Conservation (phyloP, 2,329 filamentous ascomycete species). For the Tothia fuscella region DNA sequence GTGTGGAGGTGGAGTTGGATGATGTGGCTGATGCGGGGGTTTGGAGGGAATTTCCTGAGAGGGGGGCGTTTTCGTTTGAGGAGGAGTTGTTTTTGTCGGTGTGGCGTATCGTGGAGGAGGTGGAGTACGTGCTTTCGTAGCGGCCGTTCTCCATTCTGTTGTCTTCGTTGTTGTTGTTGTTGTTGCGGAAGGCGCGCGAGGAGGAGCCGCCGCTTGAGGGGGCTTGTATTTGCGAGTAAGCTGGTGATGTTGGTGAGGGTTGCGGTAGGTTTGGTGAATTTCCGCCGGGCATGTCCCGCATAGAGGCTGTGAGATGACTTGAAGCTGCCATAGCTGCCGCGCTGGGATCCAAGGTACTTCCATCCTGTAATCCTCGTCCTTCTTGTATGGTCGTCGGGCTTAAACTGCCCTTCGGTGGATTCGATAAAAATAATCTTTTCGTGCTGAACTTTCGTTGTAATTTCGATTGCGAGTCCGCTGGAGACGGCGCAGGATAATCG, state of each 20-base stretch:
- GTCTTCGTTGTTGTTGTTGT: constrained; percentile 8
- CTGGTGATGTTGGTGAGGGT: constrained; percentile 38
- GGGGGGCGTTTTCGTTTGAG: constrained; percentile 1
- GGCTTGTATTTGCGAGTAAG: constrained; percentile 23
- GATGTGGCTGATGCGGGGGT: constrained; percentile 7
- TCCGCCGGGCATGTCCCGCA: constrained; percentile 19
- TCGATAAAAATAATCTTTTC: constrained; percentile 39
- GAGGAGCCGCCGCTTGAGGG: constrained; percentile 12
- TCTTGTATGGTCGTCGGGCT: constrained; percentile 36
- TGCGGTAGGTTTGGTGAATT: constrained; percentile 22
- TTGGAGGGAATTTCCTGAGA: constrained; percentile 1
- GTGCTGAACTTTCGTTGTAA: constrained; percentile 41
- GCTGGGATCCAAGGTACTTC: constrained; percentile 35
- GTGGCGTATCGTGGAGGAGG: constrained; percentile 14
- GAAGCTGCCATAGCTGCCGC: constrained; percentile 39
- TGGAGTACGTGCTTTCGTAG: constrained; percentile 9
- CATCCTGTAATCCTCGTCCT: constrained; percentile 29
- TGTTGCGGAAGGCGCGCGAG: constrained; percentile 15
- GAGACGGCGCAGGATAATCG: constrained; percentile 24
- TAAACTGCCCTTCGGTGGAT: constrained; percentile 34
- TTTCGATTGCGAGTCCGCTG: constrained; percentile 27
- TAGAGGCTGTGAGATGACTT: constrained; percentile 38
- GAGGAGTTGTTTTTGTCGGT: too few relatives aligned
- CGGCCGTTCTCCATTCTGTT: too few relatives aligned
- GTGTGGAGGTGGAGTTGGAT: constrained; percentile 5